Conservation (phyloP, 805 yeast species). For the Myxozyma neotropica region DNA sequence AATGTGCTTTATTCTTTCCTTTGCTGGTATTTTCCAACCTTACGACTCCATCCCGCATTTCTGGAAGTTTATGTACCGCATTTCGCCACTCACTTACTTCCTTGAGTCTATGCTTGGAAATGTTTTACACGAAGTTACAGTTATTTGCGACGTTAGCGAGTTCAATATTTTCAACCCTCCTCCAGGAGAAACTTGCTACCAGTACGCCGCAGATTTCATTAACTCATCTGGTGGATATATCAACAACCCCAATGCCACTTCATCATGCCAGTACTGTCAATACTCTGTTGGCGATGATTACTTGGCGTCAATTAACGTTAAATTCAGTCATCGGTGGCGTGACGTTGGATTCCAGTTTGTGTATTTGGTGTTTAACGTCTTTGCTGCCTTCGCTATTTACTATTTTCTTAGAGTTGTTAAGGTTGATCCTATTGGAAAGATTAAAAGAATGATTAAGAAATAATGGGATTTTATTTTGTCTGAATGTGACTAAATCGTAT, state of each 20-base stretch:
- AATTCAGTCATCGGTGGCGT: constrained; percentile 62
- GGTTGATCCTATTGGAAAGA: constrained; percentile 32
- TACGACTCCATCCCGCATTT: constrained; percentile 66
- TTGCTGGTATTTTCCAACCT: constrained; percentile 72
- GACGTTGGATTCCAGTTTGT: constrained; percentile 60
- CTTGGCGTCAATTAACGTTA: constrained; percentile 44
- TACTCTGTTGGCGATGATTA: constrained; percentile 24
- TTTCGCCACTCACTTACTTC: constrained; percentile 70
- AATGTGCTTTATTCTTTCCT: constrained; percentile 60
- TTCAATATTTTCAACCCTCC: constrained; percentile 57
- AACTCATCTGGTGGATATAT: constrained; percentile 40
- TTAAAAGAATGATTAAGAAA: neutral
- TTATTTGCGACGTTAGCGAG: constrained; percentile 55
- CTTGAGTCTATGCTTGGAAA: constrained; percentile 56
- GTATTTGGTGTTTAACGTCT: constrained; percentile 47
- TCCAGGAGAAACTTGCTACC: constrained; percentile 56
- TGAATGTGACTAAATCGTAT: neutral
- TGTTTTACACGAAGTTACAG: constrained; percentile 54
- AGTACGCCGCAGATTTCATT: constrained; percentile 53
- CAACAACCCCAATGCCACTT: constrained; percentile 36
- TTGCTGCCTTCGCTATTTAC: constrained; percentile 17
- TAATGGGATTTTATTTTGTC: neutral
- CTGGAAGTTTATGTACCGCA: constrained; percentile 82
- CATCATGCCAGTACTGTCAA: constrained; percentile 32
- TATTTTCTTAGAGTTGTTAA: constrained; percentile 52